Conservation (phyloP, 164 flowering plant species). For the Magnolia changhungtana region DNA sequence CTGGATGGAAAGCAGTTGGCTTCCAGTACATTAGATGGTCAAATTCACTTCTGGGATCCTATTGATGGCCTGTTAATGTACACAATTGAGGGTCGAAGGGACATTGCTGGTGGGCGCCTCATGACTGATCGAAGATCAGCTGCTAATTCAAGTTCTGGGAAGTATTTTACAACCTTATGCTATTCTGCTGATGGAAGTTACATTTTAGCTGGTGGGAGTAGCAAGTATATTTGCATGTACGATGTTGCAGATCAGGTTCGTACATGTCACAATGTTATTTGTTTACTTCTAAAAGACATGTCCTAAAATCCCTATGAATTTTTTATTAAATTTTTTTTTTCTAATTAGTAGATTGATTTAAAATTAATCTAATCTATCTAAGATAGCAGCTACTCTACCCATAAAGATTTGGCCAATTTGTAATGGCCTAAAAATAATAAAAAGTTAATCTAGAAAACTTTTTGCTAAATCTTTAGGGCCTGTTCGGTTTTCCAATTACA, state of each 20-base stretch:
- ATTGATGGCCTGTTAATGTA: slow-evolving; percentile 77
- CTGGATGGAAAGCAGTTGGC: slow-evolving; percentile 98
- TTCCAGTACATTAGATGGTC: slow-evolving; percentile 89
- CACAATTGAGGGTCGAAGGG: slow-evolving; percentile 95
- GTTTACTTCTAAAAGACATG: not conserved
- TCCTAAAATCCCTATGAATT: not conserved
- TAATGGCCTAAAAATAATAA: not conserved
- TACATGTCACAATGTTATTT: not conserved
- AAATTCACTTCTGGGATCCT: slow-evolving; percentile 96
- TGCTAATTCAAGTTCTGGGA: slow-evolving; percentile 85
- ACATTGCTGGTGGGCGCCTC: slow-evolving; percentile 93
- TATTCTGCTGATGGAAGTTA: slow-evolving; percentile 98
- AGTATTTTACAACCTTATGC: slow-evolving; percentile 85
- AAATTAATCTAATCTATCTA: not conserved
- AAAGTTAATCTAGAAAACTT: not conserved
- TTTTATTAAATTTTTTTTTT: no score
- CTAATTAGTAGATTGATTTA: no score
- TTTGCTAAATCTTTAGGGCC: no score
- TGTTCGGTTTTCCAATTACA: no score
- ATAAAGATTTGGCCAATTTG: not conserved
- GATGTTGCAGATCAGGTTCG: slow-evolving; percentile 95
- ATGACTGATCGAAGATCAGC: slow-evolving; percentile 97
- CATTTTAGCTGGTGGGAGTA: slow-evolving; percentile 92
- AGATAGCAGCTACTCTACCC: not conserved
- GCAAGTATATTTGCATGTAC: slow-evolving; percentile 96